phyloP scores from a whole-genome alignment of 164 flowering plant species.

The Magnolia sinica region DNA sequence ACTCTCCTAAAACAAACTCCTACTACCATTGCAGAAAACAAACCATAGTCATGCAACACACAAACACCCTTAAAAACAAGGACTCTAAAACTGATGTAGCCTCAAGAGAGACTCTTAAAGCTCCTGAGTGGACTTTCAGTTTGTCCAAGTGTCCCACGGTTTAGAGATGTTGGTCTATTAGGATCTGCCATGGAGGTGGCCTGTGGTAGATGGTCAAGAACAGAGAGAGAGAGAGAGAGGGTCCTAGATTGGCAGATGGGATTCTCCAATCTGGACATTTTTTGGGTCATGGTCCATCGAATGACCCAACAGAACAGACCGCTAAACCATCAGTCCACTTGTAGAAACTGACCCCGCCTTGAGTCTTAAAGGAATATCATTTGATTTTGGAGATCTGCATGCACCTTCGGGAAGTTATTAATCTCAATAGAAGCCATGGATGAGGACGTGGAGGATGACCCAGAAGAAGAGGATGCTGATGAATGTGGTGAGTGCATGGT shows the following conservation, averaged over 20 bases:
- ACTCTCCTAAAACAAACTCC: no score
- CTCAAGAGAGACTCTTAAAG: no score
- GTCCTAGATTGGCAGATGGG: background rate
- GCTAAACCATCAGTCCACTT: background rate
- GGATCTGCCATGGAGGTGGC: background rate
- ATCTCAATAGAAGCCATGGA: slow-evolving; percentile 23
- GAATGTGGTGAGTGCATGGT: slow-evolving; percentile 20
- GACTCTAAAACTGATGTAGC: no score
- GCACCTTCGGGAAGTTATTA: slow-evolving; percentile 30
- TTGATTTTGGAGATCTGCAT: slow-evolving; percentile 31
- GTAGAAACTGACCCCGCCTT: background rate
- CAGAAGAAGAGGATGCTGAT: slow-evolving; percentile 17
- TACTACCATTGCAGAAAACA: no score
- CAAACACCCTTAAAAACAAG: no score
- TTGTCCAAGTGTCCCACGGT: no score
- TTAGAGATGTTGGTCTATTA: background rate
- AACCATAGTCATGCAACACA: no score
- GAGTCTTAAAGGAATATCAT: slow-evolving; percentile 50
- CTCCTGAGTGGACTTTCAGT: no score
- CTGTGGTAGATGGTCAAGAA: no score
- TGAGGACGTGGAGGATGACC: slow-evolving; percentile 7
- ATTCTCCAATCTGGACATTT: background rate
- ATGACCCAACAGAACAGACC: background rate
- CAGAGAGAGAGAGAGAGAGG: no score
- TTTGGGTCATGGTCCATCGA: background rate